A percentile compares a stretch with the other conserved stretches of the same genome.
phyloP scores from a whole-genome alignment of 2,329 filamentous ascomycete species.

The Trichoderma endophyticum region DNA sequence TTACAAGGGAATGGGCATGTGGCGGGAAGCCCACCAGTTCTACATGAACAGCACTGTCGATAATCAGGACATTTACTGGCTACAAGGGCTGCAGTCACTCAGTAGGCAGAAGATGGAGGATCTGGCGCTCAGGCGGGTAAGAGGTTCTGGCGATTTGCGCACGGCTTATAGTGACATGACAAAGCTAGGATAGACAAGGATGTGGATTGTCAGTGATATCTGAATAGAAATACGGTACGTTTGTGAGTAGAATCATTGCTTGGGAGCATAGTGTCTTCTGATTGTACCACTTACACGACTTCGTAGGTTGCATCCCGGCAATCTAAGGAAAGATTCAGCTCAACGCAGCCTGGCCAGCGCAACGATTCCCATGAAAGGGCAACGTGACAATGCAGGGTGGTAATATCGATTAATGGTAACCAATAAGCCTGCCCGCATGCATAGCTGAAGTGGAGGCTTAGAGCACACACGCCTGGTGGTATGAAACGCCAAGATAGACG shows the following conservation, averaged over 20 bases:
- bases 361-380: neutral
- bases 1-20: neutral
- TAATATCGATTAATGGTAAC: neutral
- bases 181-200: neutral
- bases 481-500: neutral
- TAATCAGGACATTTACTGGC: neutral
- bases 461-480: neutral
- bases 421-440: neutral
- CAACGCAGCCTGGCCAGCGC: neutral
- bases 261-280: no score
- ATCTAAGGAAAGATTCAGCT: neutral
- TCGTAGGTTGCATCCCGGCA: neutral
- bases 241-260: neutral
- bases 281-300: neutral
- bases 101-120: neutral
- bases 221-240: neutral
- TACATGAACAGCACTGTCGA: conserved; percentile 8
- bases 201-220: neutral
- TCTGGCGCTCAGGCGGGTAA: neutral
- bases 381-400: neutral
- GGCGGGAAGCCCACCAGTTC: neutral
- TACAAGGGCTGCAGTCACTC: neutral
- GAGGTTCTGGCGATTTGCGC: neutral
- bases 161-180: neutral
- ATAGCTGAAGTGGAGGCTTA: neutral